A percentile compares a stretch with the other conserved stretches of the same genome.
Conservation (phyloP, 2,329 filamentous ascomycete species). For the Penicillium palitans region DNA sequence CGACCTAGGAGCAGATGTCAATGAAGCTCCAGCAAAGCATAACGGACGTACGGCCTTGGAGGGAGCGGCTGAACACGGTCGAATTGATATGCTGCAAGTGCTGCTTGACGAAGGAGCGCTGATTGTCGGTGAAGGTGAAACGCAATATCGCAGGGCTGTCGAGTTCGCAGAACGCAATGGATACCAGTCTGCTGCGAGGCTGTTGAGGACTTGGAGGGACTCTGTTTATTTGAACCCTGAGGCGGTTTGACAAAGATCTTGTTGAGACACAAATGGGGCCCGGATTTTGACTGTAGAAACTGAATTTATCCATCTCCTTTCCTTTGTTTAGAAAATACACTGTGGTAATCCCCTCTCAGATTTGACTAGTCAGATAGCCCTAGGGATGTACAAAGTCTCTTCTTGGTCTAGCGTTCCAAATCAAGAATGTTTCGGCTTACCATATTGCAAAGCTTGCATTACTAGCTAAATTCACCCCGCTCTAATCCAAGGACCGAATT, state of each 20-base stretch:
- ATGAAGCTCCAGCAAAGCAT: constrained; percentile 16
- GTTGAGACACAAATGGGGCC: neutral
- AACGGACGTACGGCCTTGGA: constrained; percentile 31
- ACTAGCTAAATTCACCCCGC: no score
- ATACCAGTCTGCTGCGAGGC: constrained; percentile 15
- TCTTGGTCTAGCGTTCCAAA: no score
- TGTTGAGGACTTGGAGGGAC: constrained; percentile 4
- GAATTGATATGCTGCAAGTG: constrained; percentile 32
- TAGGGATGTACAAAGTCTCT: no score
- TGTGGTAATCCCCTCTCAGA: neutral
- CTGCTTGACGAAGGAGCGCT: constrained; percentile 27
- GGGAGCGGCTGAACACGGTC: constrained; percentile 31
- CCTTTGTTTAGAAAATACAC: neutral
- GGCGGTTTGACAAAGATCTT: neutral
- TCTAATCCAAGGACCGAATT: no score
- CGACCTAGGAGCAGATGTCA: constrained; percentile 23
- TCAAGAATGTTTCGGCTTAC: no score
- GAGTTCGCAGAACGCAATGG: constrained; percentile 19
- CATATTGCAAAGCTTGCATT: no score
- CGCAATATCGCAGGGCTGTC: constrained; percentile 17
- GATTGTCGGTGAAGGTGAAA: constrained; percentile 10
- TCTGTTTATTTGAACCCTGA: neutral
- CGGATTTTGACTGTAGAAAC: neutral
- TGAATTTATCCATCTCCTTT: neutral
- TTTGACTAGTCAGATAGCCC: neutral